Evolutionary conservation across 306 rosid species (phyloP), one percentile per base, ranked within the genome.

Genomic region (Corylus avellana): DNA sequence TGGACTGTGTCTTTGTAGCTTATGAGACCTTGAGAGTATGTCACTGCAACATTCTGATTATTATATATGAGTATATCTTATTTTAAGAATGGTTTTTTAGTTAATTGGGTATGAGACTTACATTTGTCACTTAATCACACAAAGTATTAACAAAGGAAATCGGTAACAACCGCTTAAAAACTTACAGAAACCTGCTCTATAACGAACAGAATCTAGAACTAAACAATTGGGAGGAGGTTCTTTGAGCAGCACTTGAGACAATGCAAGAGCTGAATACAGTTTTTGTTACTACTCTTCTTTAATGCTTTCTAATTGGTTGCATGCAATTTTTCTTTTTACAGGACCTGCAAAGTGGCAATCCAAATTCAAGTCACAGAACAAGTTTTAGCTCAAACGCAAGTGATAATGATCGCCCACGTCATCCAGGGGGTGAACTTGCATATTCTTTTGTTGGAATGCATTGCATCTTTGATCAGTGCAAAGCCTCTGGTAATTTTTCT

Each of bases 401-500:
- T 86, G 97, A 90, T 84, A 82, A 72, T 37, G 92, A 89, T 81
- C 92, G 72, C 78, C 90, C 91, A 32, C 89, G 74, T 74, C 84
- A 74, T 39, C 89, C 75, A 11, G 87, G 81, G 73, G 84, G 64
- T 70, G 98, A 94, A 76, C 89, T 88, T 84, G 97, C 97, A 48
- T 94, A 94, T 87, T 94, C 98, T 12, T 94, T 94, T 70, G 91
- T 91, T 5, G 98, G 98, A 88, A 92, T 94, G 98, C 98, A 95
- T 77, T 95, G 97, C 78, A 79, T 95, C 86, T 92, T 95, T 87
- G 98, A 95, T 84, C 92, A 95, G 86, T 87, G 97, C 97, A 91
- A 84, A 80, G 84, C 94, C 74, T 88, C 98, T 49, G 98, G 98
- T 95, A 92, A 39, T 62, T 53, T 81, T 77, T 87, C 42, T 72